Evolutionary conservation across 352 stramenopile genomes (phyloP), one percentile per base, ranked within the genome.

Genomic region (Phytopythium aichiense): DNA sequence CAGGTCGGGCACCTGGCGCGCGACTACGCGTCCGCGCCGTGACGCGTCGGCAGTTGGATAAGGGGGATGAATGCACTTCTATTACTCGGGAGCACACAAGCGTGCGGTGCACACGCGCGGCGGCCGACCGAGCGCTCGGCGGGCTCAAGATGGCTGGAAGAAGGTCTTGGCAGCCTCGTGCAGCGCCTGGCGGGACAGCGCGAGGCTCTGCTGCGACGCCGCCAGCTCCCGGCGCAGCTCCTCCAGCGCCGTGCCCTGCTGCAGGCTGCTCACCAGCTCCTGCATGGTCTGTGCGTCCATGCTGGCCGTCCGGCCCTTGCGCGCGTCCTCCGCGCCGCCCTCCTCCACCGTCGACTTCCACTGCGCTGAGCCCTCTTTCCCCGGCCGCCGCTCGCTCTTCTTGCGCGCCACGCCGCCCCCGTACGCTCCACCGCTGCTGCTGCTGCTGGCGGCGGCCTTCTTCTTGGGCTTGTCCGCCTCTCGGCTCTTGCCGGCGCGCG

Each of bases 111-210:
- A 31, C 3, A 31, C 28, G 28, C 2, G 28, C 28, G 28, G 28
- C 28, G 28, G 28, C 28, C 28, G 28, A 7, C 28, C 28, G 28
- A 31, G 28, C 28, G 28, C 28, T 31, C 45, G 67, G 3, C 72
- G 46, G 64, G 59, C 31, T 40, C 50, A 57, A 16, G 30, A n/a
- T 5, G 75, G 68, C 23, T 79, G 71, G 60, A 92, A 92, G 60
- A 92, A 91, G 38, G 58, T 83, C 56, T 89, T 78, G 18, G 82
- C 77, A 13, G 84, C 82, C 16, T 89, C 68, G 65, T 92, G 79
- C 31, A 91, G 75, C 0, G 89, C 72, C 49, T 86, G 73, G 16
- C 75, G 72, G 9, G 81, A 92, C 43, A 79, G 65, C 25, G 75
- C 72, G 63, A 92, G 76, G 63, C 78, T 92, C 56, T 91, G 77